Evolutionary conservation across 495 filamentous ascomycete genomes (phyloP), one percentile per base, ranked within the genome.

Genomic region (Podospora fimiseda): DNA sequence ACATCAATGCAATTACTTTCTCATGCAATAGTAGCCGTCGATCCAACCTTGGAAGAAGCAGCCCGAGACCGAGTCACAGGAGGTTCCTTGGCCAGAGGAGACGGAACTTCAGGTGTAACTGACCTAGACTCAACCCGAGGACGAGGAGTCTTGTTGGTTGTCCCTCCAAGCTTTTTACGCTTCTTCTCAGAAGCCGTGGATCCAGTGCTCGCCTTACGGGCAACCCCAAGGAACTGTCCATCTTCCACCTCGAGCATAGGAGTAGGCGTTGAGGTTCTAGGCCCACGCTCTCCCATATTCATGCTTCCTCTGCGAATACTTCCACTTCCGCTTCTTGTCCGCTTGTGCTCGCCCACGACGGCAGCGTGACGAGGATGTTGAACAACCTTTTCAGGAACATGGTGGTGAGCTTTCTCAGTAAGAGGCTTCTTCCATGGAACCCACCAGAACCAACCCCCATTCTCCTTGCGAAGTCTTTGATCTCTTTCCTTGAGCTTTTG

Each of bases 391-490:
- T 75, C 70, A 20, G 60, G 30, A 11, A 61, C 61, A 1, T 56
- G 60, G 18, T 50, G 42, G 19, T 60, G 59, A 2, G 65, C 70
- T 60, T 73, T 71, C 51, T 74, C 70, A 5, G 60, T 30, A 0
- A 5, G 59, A 50, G 39, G 8, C 19, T 57, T 53, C 53, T 81
- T 58, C 80, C 77, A 65, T 68, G 81, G 83, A 76, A 90, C 48
- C 86, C 90, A 90, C 86, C 87, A 89, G 36, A 89, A 70, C 89
- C 88, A 93, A 20, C 85, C 81, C n/a, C 86, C 79, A 41, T 87
- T 75, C 50, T 81, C 69, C 57, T 77, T 78, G 6, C 86, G 85
- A 22, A 87, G 62, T 51, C 83, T 80, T 24, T 78, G 77, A 56
- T 88, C 81, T 4, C 78, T 78, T 52, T 80, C 76, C 45, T 79